Evolutionary conservation across 2,329 filamentous ascomycete species (phyloP), one percentile per base, ranked within the genome.

Genomic region (Penicillium sp.): DNA sequence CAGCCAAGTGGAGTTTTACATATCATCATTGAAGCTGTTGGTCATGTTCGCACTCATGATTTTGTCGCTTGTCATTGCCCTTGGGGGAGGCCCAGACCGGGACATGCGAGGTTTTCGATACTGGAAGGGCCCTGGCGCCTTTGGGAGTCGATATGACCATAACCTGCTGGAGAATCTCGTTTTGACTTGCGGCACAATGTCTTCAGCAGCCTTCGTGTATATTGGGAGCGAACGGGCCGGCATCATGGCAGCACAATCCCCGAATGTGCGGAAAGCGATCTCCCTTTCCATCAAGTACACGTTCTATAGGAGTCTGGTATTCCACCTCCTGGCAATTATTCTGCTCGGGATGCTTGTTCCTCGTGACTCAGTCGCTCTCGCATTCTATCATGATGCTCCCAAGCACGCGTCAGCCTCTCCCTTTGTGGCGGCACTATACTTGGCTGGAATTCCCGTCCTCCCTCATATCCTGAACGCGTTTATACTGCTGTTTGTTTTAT

Each of bases 301-400:
- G 47, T 89, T 90, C 66, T 90, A 81, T 71, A 85, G 87, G 46
- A 89, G 90, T 63, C 69, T 88, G 57, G 74, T 89, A 71, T 89
- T 91, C 74, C 90, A 91, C 74, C 77, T 82, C 61, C 68, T 88
- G 50, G 82, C 79, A 14, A 83, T 89, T 31, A 78, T 89, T 46
- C 75, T 90, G 39, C 72, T 91, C 42, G 86, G 86, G 58, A 86
- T 89, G 81, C 77, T 85, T 42, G 81, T 90, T 6, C 85, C 86
- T 2, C 89, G 85, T 72, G 70, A 88, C 73, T 79, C 78, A 29
- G 0, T 54, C 0, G 64, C 77, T 0, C 77, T 89, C 13, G 69
- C 72, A 13, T 81, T 82, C 55, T 48, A 65, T 42, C 57, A 46
- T 1, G 50, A 66, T 16, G 47, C 68, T 13, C 71, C 71, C 42